phyloP scores from a whole-genome alignment of 2,329 filamentous ascomycete species.

The Mariannaea elegans region DNA sequence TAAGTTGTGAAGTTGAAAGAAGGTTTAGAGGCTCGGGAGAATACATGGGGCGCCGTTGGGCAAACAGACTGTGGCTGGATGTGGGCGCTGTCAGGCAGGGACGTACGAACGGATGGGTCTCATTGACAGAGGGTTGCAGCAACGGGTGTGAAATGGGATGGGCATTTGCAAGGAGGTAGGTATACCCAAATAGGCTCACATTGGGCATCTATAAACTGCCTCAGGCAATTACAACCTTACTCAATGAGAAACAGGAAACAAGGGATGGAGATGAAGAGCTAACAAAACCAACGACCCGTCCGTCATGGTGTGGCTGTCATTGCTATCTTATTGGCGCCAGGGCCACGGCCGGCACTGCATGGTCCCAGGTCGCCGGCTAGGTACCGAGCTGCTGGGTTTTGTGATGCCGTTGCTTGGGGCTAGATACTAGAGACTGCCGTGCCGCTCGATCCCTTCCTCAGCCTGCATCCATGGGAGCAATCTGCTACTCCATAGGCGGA shows the following conservation, averaged over 20 bases:
- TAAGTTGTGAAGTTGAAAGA: slow-evolving; percentile 30
- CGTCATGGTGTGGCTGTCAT: slow-evolving; percentile 28
- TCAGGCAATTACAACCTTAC: not conserved
- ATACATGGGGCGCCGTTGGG: slow-evolving; percentile 32
- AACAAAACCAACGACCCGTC: slow-evolving; percentile 5
- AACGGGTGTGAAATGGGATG: slow-evolving; percentile 4
- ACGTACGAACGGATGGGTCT: slow-evolving; percentile 3
- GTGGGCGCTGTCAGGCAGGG: slow-evolving; percentile 18
- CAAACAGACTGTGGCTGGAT: slow-evolving; percentile 25
- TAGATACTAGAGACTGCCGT: slow-evolving; percentile 27
- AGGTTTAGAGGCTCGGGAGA: slow-evolving; percentile 33
- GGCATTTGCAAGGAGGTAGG: not conserved
- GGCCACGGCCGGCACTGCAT: slow-evolving; percentile 31
- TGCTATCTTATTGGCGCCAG: slow-evolving; percentile 31
- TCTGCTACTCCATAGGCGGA: slow-evolving; percentile 26
- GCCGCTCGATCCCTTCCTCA: slow-evolving; percentile 24
- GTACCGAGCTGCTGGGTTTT: slow-evolving; percentile 33
- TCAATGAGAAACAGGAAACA: not conserved
- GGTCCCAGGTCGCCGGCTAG: slow-evolving; percentile 32
- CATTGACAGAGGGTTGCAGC: slow-evolving; percentile 4
- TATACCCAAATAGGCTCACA: not conserved
- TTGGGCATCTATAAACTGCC: not conserved
- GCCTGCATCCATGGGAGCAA: slow-evolving; percentile 11
- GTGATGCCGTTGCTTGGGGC: slow-evolving; percentile 29
- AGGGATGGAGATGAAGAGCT: slow-evolving; percentile 12